Evolutionary conservation across 225 moss, liverwort and hornwort genomes (phyloP).

Genomic region (Straminergon stramineum): DNA sequence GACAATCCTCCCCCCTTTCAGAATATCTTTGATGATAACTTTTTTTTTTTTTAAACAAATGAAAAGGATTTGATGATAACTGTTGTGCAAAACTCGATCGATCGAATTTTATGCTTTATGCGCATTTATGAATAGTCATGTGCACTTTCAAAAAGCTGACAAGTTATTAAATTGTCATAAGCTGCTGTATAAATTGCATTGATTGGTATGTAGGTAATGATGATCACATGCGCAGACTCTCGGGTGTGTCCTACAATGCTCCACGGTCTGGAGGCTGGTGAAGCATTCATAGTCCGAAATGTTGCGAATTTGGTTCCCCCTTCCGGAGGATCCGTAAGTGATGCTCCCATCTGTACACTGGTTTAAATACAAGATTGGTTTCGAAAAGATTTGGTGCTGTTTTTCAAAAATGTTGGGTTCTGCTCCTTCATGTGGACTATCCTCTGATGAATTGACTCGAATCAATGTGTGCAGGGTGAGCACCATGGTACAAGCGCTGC

Average conservation of each 20-base stretch:
- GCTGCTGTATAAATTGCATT: neutral
- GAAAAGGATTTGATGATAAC: neutral
- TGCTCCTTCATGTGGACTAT: neutral
- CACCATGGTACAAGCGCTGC: slow-evolving; percentile 85
- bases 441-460: neutral
- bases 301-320: slow-evolving; percentile 96
- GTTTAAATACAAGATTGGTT: neutral
- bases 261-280: slow-evolving; percentile 78
- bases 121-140: neutral
- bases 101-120: neutral
- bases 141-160: neutral
- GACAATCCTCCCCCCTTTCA: neutral
- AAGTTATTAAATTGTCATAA: neutral
- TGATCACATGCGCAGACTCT: slow-evolving; percentile 88
- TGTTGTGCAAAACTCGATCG: no score
- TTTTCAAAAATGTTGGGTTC: neutral
- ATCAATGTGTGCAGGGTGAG: slow-evolving; percentile 29
- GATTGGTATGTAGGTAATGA: slow-evolving; percentile 67
- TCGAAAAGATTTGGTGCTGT: neutral
- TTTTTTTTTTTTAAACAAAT: no score
- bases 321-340: slow-evolving; percentile 42
- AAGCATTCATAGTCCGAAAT: slow-evolving; percentile 80
- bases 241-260: slow-evolving; percentile 88
- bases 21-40: neutral
- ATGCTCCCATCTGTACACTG: neutral